phyloP scores from a whole-genome alignment of 1,284 basidiomycete genomes.

The Cystobasidium pallidum region DNA sequence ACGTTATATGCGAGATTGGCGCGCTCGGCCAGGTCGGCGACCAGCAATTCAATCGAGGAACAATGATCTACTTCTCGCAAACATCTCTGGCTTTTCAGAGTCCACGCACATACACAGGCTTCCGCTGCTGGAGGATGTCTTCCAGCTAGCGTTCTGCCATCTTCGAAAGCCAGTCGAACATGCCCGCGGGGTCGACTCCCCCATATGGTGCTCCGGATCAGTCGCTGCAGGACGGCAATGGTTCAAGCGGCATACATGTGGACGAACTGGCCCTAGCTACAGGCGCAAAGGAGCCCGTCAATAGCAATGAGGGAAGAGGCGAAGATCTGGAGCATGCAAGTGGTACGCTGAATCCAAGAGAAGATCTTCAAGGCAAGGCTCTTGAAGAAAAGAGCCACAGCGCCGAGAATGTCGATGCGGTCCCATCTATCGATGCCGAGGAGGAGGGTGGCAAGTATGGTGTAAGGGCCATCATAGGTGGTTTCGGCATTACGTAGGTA shows the following conservation, averaged over 20 bases:
- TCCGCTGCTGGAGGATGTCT: neutral
- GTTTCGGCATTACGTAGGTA: conserved; percentile 28
- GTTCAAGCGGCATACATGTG: conserved; percentile 4
- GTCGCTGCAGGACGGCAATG: neutral
- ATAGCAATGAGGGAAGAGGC: neutral
- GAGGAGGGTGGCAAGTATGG: conserved; percentile 38
- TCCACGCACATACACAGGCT: neutral
- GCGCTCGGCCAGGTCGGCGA: neutral
- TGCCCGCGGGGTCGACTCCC: neutral
- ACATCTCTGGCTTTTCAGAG: neutral
- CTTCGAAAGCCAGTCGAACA: neutral
- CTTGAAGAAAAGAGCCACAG: neutral
- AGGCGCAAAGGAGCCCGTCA: conserved; percentile 6
- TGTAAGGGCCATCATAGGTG: conserved; percentile 33
- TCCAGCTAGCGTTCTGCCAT: neutral
- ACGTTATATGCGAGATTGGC: neutral
- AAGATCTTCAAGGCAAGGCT: neutral
- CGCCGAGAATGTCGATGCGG: conserved; percentile 9
- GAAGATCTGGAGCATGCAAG: neutral
- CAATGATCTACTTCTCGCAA: neutral
- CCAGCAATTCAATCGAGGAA: neutral
- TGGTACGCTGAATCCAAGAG: neutral
- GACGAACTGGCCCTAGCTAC: conserved; percentile 18
- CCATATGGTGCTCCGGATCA: neutral
- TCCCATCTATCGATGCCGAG: conserved; percentile 12